phyloP scores from a whole-genome alignment of 345 rosid species.

The Abelmoschus esculentus region DNA sequence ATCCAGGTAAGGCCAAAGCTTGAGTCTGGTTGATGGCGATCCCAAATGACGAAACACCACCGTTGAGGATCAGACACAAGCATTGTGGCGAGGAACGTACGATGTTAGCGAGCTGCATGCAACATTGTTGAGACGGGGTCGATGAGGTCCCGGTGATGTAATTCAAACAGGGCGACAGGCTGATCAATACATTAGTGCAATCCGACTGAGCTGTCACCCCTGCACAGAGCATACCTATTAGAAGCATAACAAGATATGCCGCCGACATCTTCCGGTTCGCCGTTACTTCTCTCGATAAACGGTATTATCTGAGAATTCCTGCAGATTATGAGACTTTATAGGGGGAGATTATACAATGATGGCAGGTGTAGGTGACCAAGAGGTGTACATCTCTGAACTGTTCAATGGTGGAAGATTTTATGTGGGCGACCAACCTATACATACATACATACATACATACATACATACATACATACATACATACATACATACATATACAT shows the following conservation, averaged over 20 bases:
- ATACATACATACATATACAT: no score
- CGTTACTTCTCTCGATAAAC: constrained; percentile 17
- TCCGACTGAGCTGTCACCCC: constrained; percentile 45
- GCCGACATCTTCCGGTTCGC: constrained; percentile 19
- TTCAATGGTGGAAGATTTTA: background rate
- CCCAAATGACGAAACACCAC: constrained; percentile 58
- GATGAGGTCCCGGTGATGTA: constrained; percentile 61
- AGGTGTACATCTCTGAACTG: constrained; percentile 2
- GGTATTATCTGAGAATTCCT: background rate
- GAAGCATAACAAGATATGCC: constrained; percentile 23
- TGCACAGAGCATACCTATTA: constrained; percentile 30
- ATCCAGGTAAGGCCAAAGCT: constrained; percentile 62
- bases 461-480: no score
- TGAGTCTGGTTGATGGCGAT: constrained; percentile 52
- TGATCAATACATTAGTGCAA: constrained; percentile 49
- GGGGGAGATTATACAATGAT: constrained; percentile 16
- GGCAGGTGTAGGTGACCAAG: constrained; percentile 33
- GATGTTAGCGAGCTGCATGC: constrained; percentile 54
- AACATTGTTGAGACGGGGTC: constrained; percentile 60
- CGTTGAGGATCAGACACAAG: constrained; percentile 36
- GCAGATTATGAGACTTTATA: constrained; percentile 17
- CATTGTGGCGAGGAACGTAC: constrained; percentile 37
- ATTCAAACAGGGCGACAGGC: constrained; percentile 66
- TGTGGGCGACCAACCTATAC: constrained; percentile 30
- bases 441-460: background rate